phyloP scores from a whole-genome alignment of 768 basidiomycete species.

The Boletus rubescentipes region DNA sequence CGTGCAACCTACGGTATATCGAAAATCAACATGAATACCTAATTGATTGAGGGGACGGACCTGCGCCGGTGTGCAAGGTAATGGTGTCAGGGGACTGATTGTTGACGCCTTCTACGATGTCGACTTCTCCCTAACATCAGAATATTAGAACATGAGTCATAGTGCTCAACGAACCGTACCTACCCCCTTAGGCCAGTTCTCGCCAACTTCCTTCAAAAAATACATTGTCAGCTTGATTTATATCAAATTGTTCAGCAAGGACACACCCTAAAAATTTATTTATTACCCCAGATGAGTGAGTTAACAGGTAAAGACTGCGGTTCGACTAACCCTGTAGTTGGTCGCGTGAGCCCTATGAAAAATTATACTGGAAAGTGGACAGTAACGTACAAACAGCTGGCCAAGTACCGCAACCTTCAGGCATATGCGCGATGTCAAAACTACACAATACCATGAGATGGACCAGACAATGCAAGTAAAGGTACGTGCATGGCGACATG shows the following conservation, averaged over 20 bases:
- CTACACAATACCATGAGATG: slow-evolving; percentile 9
- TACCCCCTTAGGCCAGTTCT: slow-evolving; percentile 28
- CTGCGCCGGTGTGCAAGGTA: slow-evolving; percentile 30
- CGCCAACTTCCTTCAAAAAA: slow-evolving; percentile 27
- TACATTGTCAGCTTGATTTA: neutral
- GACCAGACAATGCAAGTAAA: neutral
- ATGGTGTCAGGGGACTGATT: slow-evolving; percentile 22
- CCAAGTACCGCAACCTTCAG: slow-evolving; percentile 41
- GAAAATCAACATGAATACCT: neutral
- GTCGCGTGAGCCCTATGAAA: neutral
- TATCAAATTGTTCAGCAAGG: neutral
- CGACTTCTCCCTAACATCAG: slow-evolving; percentile 29
- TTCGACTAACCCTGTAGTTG: slow-evolving; percentile 17
- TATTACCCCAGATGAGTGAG: neutral
- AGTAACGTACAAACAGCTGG: slow-evolving; percentile 35
- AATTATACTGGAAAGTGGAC: neutral
- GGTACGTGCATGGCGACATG: slow-evolving; percentile 35
- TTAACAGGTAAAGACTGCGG: neutral
- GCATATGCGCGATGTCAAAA: slow-evolving; percentile 41
- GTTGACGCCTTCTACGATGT: slow-evolving; percentile 38
- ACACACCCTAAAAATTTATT: slow-evolving; percentile 20
- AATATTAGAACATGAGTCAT: neutral
- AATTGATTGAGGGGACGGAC: slow-evolving; percentile 8
- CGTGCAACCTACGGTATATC: slow-evolving; percentile 25
- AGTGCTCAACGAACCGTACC: neutral